Conservation (phyloP, 2,329 filamentous ascomycete genomes). For the Fusarium sp. region DNA sequence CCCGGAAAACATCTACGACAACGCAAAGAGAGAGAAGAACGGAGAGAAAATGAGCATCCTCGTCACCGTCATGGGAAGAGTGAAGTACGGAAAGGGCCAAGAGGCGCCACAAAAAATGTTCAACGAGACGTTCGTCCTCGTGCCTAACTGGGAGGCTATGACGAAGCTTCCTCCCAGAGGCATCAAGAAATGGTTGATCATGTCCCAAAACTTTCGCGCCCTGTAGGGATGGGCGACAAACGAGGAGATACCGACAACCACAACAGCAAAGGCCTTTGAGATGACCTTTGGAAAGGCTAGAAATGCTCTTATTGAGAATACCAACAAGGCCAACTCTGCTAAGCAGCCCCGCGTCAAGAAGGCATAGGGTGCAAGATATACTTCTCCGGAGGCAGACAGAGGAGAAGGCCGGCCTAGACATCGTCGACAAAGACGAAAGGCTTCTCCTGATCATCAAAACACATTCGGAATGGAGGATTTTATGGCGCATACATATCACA, state of each 20-base stretch:
- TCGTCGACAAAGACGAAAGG: not conserved
- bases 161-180: conserved; percentile 64
- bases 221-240: conserved; percentile 50
- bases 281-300: conserved; percentile 1
- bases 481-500: conserved; percentile 5
- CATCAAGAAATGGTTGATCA: conserved; percentile 71
- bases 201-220: conserved; percentile 77
- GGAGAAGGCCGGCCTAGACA: not conserved
- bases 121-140: conserved; percentile 82
- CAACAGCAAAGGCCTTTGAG: not conserved
- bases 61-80: conserved; percentile 78
- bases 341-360: conserved; percentile 18
- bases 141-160: conserved; percentile 76
- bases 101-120: conserved; percentile 76
- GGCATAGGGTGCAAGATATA: conserved; percentile 9
- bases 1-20: conserved; percentile 57
- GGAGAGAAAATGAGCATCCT: conserved; percentile 74
- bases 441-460: not conserved
- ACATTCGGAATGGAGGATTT: not conserved
- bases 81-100: conserved; percentile 74
- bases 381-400: not conserved
- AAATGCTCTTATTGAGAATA: conserved; percentile 21
- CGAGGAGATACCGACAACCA: conserved; percentile 15
- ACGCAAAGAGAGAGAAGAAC: conserved; percentile 59
- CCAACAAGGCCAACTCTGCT: conserved; percentile 18